Evolutionary conservation across 306 rosid genomes (phyloP).

Genomic region (Spatholobus suberectus): DNA sequence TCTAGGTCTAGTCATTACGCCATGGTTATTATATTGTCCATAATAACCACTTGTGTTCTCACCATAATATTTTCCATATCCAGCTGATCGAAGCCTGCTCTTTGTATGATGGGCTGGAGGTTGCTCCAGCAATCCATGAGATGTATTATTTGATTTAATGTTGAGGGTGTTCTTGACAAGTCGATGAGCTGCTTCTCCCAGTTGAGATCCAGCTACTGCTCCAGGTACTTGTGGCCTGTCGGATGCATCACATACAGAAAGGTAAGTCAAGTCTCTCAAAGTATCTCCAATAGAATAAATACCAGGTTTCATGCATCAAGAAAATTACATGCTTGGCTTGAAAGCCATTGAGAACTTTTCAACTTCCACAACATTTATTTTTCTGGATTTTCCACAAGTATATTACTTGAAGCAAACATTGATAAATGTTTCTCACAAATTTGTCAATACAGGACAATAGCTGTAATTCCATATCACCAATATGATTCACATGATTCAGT

Average conservation of each 20-base stretch:
- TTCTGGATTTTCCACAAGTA: not conserved
- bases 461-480: not conserved
- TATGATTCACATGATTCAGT: not conserved
- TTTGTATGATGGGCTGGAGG: constrained; percentile 42
- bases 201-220: constrained; percentile 67
- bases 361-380: not conserved
- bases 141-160: constrained; percentile 54
- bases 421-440: not conserved
- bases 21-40: constrained; percentile 53
- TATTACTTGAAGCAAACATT: constrained; percentile 24
- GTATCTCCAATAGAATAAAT: not conserved
- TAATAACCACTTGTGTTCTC: constrained; percentile 54
- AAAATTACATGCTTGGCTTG: not conserved
- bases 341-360: constrained; percentile 16
- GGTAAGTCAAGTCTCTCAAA: constrained; percentile 10
- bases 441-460: constrained; percentile 4
- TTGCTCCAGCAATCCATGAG: constrained; percentile 55
- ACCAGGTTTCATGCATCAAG: constrained; percentile 8
- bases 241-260: constrained; percentile 34
- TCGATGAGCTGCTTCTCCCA: constrained; percentile 91
- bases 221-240: constrained; percentile 73
- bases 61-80: constrained; percentile 57
- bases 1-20: constrained; percentile 54
- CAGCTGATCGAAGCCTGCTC: constrained; percentile 59
- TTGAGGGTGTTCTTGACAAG: constrained; percentile 78